phyloP scores from a whole-genome alignment of 2,329 filamentous ascomycete species.

The Xylariomycetidae sp. region DNA sequence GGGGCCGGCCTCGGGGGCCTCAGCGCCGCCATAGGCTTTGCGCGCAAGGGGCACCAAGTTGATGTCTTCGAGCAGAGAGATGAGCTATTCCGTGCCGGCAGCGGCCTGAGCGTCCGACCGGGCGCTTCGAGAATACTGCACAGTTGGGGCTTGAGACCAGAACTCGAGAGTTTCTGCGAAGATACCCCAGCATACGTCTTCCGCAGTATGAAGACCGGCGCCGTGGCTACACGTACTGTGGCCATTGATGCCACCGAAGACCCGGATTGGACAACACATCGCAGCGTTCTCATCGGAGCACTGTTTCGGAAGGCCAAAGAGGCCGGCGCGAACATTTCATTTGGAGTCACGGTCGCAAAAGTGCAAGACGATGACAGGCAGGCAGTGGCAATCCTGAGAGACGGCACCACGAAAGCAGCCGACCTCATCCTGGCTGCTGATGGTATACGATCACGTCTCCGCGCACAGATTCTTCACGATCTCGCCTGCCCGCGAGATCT shows the following conservation, averaged over 20 bases:
- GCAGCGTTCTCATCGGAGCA: background rate
- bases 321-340: background rate
- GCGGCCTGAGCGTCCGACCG: constrained; percentile 3
- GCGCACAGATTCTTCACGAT: constrained; percentile 1
- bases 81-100: background rate
- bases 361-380: constrained; percentile 1
- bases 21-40: constrained; percentile 5
- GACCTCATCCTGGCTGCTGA: constrained; percentile 6
- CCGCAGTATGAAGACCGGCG: constrained; percentile 5
- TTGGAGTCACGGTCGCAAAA: background rate
- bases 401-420: constrained; percentile 1
- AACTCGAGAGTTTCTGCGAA: constrained; percentile 6
- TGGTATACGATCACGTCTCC: constrained; percentile 3
- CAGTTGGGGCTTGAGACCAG: constrained; percentile 1
- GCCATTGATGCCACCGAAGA: constrained; percentile 3
- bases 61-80: constrained; percentile 4
- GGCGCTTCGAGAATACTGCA: constrained; percentile 4
- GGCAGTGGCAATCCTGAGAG: background rate
- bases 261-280: constrained; percentile 3
- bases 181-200: constrained; percentile 3
- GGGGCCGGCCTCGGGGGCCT: constrained; percentile 6
- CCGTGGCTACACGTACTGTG: constrained; percentile 2
- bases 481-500: background rate
- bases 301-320: constrained; percentile 1
- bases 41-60: constrained; percentile 3